Conservation (phyloP, 768 basidiomycete genomes). For the Kwoniella heveanensis region DNA sequence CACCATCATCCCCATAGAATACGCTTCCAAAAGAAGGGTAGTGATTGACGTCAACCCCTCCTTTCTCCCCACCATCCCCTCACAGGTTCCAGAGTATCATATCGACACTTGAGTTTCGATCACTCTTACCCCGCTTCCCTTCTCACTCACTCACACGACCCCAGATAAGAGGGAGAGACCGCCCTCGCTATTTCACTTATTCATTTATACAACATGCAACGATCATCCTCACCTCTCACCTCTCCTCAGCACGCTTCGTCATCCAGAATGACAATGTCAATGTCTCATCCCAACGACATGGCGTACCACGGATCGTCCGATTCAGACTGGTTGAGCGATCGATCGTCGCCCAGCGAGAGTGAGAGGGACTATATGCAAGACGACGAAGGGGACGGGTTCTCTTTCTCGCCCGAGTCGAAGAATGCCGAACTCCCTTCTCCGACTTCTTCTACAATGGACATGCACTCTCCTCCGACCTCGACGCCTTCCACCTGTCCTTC, state of each 20-base stretch:
- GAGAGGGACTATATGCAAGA: not conserved
- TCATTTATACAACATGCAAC: not conserved
- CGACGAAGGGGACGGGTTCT: not conserved
- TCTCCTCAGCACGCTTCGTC: not conserved
- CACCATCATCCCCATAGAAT: too few relatives aligned
- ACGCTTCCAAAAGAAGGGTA: too few relatives aligned
- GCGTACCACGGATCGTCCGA: not conserved
- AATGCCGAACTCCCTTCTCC: slow-evolving; percentile 3
- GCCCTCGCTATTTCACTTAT: too few relatives aligned
- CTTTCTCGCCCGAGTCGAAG: slow-evolving; percentile 15
- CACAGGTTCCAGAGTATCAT: too few relatives aligned
- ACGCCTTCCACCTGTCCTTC: not conserved
- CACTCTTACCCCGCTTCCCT: too few relatives aligned
- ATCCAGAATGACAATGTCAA: not conserved
- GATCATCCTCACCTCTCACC: not conserved
- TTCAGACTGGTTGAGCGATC: slow-evolving; percentile 7
- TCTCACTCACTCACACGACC: not conserved
- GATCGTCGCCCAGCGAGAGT: not conserved
- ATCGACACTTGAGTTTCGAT: too few relatives aligned
- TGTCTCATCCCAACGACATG: not conserved
- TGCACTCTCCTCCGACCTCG: slow-evolving; percentile 6
- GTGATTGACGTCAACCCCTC: too few relatives aligned
- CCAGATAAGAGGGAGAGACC: too few relatives aligned
- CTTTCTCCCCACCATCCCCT: too few relatives aligned
- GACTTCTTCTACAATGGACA: not conserved